phyloP scores from a whole-genome alignment of 164 flowering plant species.

The Vitis labrusca region DNA sequence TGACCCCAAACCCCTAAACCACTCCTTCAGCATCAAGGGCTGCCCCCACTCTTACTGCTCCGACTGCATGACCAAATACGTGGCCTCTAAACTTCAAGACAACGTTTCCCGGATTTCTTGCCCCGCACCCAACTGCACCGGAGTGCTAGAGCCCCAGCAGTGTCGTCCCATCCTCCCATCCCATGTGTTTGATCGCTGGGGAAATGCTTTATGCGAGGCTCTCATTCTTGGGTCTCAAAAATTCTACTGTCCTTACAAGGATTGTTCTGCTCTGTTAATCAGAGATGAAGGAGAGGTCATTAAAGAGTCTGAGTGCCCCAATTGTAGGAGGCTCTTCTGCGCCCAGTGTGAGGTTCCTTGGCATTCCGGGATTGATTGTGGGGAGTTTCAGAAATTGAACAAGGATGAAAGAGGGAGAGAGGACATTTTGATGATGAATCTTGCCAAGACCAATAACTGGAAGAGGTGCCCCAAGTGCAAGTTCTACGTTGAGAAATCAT shows the following conservation, averaged over 20 bases:
- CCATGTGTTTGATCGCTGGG: conserved; percentile 47
- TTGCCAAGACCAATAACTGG: conserved; percentile 42
- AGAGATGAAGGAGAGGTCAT: conserved; percentile 26
- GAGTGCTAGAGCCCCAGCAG: conserved; percentile 35
- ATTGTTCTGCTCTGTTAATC: conserved; percentile 49
- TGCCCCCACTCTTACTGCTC: conserved; percentile 41
- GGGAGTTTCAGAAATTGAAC: conserved; percentile 35
- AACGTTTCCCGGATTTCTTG: conserved; percentile 25
- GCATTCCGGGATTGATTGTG: conserved; percentile 44
- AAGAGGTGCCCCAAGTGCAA: conserved; percentile 45
- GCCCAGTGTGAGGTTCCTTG: conserved; percentile 48
- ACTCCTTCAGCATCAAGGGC: conserved; percentile 26
- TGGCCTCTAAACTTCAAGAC: conserved; percentile 37
- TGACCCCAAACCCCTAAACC: conserved; percentile 14
- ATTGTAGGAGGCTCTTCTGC: conserved; percentile 48
- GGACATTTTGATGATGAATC: conserved; percentile 43
- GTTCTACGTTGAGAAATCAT: conserved; percentile 34
- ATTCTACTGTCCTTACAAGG: conserved; percentile 59
- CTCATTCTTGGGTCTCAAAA: conserved; percentile 33
- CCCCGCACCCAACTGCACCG: conserved; percentile 35
- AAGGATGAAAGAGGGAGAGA: conserved; percentile 33
- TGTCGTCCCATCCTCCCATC: conserved; percentile 40
- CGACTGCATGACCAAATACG: conserved; percentile 33
- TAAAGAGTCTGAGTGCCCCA: conserved; percentile 37
- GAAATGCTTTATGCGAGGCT: conserved; percentile 42